Evolutionary conservation across 1,139 yeast species (phyloP), one percentile per base, ranked within the genome.

Genomic region (Candida mesenterica): DNA sequence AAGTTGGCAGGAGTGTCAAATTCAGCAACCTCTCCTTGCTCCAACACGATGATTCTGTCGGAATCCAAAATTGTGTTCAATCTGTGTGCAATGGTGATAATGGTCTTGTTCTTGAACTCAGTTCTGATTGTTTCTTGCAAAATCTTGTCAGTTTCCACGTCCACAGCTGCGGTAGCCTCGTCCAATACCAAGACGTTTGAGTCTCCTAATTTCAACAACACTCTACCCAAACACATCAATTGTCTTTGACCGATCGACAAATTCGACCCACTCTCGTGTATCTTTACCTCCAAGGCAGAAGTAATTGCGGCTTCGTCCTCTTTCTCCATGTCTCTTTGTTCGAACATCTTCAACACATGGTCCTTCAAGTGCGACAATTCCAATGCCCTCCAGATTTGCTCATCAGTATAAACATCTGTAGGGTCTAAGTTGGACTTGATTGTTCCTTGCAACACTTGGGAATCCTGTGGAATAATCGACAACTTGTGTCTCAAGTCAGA

Each of bases 111-210:
- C 50, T 80, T 79, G 59, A 90, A 90, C 40, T 88, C 95, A 3
- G 72, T 64, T 58, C 97, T 76, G 39, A 90, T 90, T 0, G 97
- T 90, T 50, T 82, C 80, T 63, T 90, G 97, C 35, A 90, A 72
- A 30, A 89, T 75, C 48, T 82, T 68, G 59, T 92, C 98, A 1
- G 98, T 92, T 54, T 89, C 95, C 22, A 89, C 96, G 61, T 92
- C 98, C 34, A 92, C 96, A 2, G 96, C 96, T 2, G 97, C 97
- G 3, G 97, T 90, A 10, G 97, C 97, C 63, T 92, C 98, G 59
- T 92, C 98, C 49, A 90, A 68, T 6, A 89, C 87, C 43, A 89
- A 69, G 32, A 90, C 77, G 46, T 80, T 80, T 4, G 95, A 80
- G 17, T 87, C 84, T 4, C 35, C 38, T 35, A 48, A 43, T 35